phyloP scores from a whole-genome alignment of 1,284 basidiomycete species.

The Cutaneotrichosporon sp. region DNA sequence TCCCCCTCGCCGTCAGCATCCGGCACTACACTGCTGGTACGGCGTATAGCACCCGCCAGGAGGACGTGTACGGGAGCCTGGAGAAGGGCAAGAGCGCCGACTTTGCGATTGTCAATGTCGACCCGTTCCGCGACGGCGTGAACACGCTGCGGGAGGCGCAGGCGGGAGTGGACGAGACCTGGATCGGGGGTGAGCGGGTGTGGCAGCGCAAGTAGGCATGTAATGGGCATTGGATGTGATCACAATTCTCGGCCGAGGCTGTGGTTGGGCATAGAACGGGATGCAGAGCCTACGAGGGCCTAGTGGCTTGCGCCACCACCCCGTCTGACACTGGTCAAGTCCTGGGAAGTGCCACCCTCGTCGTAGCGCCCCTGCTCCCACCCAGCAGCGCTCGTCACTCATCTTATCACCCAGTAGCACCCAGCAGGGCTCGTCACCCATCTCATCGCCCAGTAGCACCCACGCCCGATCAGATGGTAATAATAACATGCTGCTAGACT shows the following conservation, averaged over 20 bases:
- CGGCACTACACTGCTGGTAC: constrained; percentile 28
- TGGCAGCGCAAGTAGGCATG: constrained; percentile 8
- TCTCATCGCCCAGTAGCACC: not conserved
- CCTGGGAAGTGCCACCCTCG: too few species aligned
- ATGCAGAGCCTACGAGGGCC: too few species aligned
- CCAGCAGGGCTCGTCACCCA: not conserved
- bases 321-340: too few species aligned
- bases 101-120: constrained; percentile 33
- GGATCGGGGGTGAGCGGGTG: constrained; percentile 28
- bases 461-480: not conserved
- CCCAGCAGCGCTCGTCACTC: not conserved
- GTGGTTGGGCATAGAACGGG: too few species aligned
- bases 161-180: constrained; percentile 32
- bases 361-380: too few species aligned
- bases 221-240: not conserved
- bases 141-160: constrained; percentile 32
- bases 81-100: constrained; percentile 34
- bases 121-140: constrained; percentile 35
- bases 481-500: not conserved
- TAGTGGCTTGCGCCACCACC: too few species aligned
- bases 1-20: constrained; percentile 26
- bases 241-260: too few species aligned
- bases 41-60: constrained; percentile 25
- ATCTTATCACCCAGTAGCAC: too few species aligned
- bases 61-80: constrained; percentile 25